Conservation (phyloP, 805 yeast species). For the Starmerella bombi region DNA sequence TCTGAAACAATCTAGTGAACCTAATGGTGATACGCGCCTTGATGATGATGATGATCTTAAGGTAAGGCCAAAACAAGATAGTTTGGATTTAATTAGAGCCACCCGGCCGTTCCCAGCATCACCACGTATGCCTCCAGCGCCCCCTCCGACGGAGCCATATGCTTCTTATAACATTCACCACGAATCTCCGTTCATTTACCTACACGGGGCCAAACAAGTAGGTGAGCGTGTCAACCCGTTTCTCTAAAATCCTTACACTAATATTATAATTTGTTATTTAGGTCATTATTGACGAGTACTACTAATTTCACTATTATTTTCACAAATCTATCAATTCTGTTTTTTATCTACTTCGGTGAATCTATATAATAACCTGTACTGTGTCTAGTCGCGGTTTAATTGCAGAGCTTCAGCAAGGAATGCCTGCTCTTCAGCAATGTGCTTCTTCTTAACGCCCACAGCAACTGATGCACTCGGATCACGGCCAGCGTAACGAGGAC, state of each 20-base stretch:
- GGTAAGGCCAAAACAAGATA: not conserved
- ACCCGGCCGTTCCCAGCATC: not conserved
- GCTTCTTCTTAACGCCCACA: slow-evolving; percentile 88
- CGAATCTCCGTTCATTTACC: not conserved
- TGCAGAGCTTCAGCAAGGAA: slow-evolving; percentile 66
- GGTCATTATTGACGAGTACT: too few species aligned
- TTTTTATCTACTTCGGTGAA: too few species aligned
- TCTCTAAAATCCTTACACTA: not conserved
- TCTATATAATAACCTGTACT: too few species aligned
- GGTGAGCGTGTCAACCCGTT: not conserved
- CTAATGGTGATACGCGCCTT: too few species aligned
- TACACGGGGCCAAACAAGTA: not conserved
- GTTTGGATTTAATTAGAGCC: not conserved
- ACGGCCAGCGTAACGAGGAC: slow-evolving; percentile 86
- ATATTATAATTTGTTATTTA: too few species aligned
- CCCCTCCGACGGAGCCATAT: not conserved
- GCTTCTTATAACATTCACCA: not conserved
- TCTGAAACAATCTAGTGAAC: too few species aligned
- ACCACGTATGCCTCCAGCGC: not conserved
- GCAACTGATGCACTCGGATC: slow-evolving; percentile 97
- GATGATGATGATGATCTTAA: slow-evolving; percentile 17
- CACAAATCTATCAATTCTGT: too few species aligned
- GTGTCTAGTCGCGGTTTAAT: not conserved
- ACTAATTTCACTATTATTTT: too few species aligned
- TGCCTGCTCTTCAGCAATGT: slow-evolving; percentile 73